phyloP scores from a whole-genome alignment of 176 grass and related monocot species.

The Chloris gayana region DNA sequence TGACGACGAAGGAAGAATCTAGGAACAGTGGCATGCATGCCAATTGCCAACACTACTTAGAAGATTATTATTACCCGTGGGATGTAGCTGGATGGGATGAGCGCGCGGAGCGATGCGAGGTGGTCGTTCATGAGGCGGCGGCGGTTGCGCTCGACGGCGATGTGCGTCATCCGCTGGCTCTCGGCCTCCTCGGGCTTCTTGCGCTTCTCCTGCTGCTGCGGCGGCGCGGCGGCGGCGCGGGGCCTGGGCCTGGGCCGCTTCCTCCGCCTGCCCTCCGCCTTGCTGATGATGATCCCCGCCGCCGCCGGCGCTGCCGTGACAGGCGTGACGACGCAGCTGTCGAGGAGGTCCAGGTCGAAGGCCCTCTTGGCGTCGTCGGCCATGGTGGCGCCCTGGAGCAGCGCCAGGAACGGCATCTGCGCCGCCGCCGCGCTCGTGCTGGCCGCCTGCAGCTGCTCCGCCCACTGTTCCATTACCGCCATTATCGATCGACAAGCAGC shows the following conservation, averaged over 20 bases:
- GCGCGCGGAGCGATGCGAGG: slow-evolving; percentile 70
- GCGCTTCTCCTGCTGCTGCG: slow-evolving; percentile 40
- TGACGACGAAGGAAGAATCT: no score
- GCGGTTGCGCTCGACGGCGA: slow-evolving; percentile 94
- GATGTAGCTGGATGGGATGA: slow-evolving; percentile 81
- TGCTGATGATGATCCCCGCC: no score
- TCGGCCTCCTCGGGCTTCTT: slow-evolving; percentile 84
- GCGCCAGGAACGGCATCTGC: slow-evolving; percentile 69
- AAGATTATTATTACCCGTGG: slow-evolving; percentile 60
- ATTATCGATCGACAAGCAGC: neutral
- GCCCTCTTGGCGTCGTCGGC: neutral
- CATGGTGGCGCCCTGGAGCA: slow-evolving; percentile 46
- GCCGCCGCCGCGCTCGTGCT: slow-evolving; percentile 17
- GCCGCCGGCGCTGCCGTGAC: neutral
- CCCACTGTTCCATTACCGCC: slow-evolving; percentile 75
- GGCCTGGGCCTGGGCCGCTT: slow-evolving; percentile 52
- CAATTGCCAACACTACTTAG: no score
- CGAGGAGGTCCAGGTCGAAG: slow-evolving; percentile 63
- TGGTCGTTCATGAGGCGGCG: slow-evolving; percentile 97
- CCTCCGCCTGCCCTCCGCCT: slow-evolving; percentile 26
- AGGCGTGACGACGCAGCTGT: slow-evolving; percentile 87
- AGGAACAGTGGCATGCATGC: no score
- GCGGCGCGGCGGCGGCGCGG: neutral
- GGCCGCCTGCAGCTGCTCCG: slow-evolving; percentile 56
- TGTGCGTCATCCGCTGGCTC: slow-evolving; percentile 95